Percentiles rank a stretch among this genome's conserved stretches.
Conservation (phyloP, 345 rosid species). For the Mangifera indica region DNA sequence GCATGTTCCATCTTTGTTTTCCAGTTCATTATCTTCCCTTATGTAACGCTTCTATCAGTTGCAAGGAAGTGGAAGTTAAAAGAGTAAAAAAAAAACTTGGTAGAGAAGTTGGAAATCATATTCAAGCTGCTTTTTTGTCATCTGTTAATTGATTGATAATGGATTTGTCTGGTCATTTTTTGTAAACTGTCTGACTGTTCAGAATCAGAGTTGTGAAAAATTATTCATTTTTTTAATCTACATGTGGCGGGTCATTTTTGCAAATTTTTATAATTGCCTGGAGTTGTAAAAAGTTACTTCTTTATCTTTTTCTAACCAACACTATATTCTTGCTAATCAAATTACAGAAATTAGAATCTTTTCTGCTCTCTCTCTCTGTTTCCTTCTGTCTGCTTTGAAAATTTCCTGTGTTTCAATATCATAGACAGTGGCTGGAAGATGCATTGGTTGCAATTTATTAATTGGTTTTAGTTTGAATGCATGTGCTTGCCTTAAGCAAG, state of each 20-base stretch:
- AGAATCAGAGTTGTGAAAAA: neutral
- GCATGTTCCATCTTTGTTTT: constrained; percentile 18
- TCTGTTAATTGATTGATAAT: constrained; percentile 13
- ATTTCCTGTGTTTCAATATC: neutral
- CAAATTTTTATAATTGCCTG: too few species aligned
- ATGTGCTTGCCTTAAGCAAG: neutral
- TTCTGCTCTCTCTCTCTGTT: neutral
- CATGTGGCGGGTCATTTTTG: too few species aligned
- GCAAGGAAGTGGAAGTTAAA: neutral
- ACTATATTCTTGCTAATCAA: neutral
- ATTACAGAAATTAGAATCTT: neutral
- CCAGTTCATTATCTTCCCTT: constrained; percentile 12
- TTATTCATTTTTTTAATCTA: too few species aligned
- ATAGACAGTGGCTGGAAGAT: neutral
- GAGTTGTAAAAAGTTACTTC: neutral
- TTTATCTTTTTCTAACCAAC: neutral
- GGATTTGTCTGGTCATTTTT: constrained; percentile 5
- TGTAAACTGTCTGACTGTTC: constrained; percentile 10
- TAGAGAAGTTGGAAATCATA: neutral
- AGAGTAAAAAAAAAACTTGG: neutral
- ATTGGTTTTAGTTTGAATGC: neutral
- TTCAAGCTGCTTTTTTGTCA: constrained; percentile 1
- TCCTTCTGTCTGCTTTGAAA: neutral
- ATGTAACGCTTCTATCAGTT: constrained; percentile 13
- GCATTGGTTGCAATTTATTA: neutral